These are phyloP conservation scores for Trichoderma erinaceum DNA, from an alignment of 495 filamentous ascomycete genomes.

Conservation along the genomic window DNA sequence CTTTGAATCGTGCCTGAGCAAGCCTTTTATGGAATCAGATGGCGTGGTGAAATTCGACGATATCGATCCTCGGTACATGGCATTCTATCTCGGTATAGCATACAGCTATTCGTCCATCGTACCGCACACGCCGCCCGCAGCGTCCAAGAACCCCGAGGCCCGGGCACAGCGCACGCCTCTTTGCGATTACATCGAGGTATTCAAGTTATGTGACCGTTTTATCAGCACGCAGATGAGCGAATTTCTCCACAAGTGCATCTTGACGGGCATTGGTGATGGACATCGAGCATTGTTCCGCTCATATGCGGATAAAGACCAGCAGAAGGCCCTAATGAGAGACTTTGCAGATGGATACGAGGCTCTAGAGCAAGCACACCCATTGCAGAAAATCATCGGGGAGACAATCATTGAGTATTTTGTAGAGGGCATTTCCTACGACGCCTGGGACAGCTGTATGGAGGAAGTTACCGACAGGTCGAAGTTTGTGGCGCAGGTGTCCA, in stretches of 20 bases:
- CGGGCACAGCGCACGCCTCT: constrained; percentile 8
- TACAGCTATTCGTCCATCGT: constrained; percentile 12
- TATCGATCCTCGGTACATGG: constrained; percentile 9
- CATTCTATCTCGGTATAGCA: constrained; percentile 8
- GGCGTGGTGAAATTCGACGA: constrained; percentile 10
- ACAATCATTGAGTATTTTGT: constrained; percentile 1
- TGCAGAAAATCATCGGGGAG: not conserved
- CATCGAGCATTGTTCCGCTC: constrained; percentile 9
- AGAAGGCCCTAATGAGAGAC: constrained; percentile 8
- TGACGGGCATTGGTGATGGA: not conserved
- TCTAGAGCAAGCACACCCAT: not conserved
- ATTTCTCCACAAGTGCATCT: not conserved
- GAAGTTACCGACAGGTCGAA: not conserved
- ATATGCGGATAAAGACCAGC: not conserved
- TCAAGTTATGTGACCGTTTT: constrained; percentile 13
- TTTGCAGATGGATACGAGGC: constrained; percentile 14
- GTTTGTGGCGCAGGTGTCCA: constrained; percentile 15
- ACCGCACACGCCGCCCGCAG: constrained; percentile 7
- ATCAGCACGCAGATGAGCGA: not conserved
- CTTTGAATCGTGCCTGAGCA: constrained; percentile 1
- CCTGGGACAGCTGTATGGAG: constrained; percentile 8
- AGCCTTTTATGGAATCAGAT: not conserved
- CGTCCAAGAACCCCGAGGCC: not conserved
- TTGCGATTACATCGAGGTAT: constrained; percentile 5
- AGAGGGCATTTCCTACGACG: constrained; percentile 5